These are phyloP conservation scores for Gypsophila paniculata DNA, from an alignment of 179 eudicot species.

Conservation along the genomic window DNA sequence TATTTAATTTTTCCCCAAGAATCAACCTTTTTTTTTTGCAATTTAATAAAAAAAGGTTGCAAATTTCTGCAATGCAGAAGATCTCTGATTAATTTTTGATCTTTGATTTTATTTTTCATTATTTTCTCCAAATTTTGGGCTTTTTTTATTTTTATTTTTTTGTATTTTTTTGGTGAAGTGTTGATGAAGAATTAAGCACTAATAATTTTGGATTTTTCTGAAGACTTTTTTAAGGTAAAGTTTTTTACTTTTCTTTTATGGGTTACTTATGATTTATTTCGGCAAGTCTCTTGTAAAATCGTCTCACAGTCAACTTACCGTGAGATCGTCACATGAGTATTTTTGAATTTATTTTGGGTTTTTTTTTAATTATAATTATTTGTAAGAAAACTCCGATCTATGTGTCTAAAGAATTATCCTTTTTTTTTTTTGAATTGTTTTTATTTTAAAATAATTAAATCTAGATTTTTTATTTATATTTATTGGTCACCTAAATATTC, in stretches of 20 bases:
- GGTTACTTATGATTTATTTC: background rate
- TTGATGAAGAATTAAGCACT: constrained; percentile 4
- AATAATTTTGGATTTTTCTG: constrained; percentile 11
- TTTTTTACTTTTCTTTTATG: background rate
- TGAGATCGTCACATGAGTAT: too few relatives aligned
- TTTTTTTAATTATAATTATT: background rate
- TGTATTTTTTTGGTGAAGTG: background rate
- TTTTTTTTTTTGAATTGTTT: background rate
- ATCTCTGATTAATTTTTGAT: constrained; percentile 14
- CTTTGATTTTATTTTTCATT: too few relatives aligned
- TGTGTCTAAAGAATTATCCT: constrained; percentile 15
- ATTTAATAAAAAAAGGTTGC: background rate
- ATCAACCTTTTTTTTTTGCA: constrained; percentile 6
- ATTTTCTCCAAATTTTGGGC: background rate
- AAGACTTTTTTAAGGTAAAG: constrained; percentile 15
- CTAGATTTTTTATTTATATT: background rate
- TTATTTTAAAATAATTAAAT: background rate
- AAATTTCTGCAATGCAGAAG: constrained; percentile 22
- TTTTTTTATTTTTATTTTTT: background rate
- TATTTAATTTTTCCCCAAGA: background rate
- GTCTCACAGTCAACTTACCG: too few relatives aligned
- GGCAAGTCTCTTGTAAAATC: too few relatives aligned
- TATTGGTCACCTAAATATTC: constrained; percentile 28
- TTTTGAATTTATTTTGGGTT: background rate
- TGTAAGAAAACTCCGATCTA: constrained; percentile 25